phyloP scores from a whole-genome alignment of 768 basidiomycete species.

The Leccinum imitatum region DNA sequence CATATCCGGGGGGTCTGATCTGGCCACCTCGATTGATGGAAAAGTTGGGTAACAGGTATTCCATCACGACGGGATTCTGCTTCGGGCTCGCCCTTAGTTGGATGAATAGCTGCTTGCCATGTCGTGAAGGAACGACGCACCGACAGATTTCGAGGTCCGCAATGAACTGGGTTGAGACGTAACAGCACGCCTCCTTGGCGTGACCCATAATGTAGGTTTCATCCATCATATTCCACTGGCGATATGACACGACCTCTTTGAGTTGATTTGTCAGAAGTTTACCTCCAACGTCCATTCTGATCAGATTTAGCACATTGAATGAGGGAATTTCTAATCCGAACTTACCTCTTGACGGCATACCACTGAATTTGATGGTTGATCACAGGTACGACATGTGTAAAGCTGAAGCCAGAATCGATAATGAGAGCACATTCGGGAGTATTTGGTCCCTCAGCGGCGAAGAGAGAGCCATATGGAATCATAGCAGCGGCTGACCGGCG shows the following conservation, averaged over 20 bases:
- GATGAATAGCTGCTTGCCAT: conserved; percentile 17
- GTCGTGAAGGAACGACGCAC: conserved; percentile 46
- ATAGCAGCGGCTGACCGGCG: conserved; percentile 67
- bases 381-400: conserved; percentile 88
- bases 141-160: conserved; percentile 74
- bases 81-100: conserved; percentile 50
- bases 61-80: conserved; percentile 70
- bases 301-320: conserved; percentile 18
- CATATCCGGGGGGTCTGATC: conserved; percentile 53
- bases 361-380: conserved; percentile 73
- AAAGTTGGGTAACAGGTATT: conserved; percentile 91
- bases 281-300: conserved; percentile 91
- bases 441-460: conserved; percentile 47
- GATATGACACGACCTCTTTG: conserved; percentile 89
- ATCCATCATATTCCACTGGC: conserved; percentile 99
- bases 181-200: conserved; percentile 90
- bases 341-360: conserved; percentile 78
- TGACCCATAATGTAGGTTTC: conserved; percentile 92
- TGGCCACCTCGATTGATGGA: conserved; percentile 62
- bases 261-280: conserved; percentile 95
- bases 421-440: conserved; percentile 77
- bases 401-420: conserved; percentile 92
- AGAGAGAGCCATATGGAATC: conserved; percentile 74
- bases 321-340: conserved; percentile 13
- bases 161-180: conserved; percentile 71